Evolutionary conservation across 495 filamentous ascomycete species (phyloP), one percentile per base, ranked within the genome.

Genomic region (Hypoxylon intermedium): DNA sequence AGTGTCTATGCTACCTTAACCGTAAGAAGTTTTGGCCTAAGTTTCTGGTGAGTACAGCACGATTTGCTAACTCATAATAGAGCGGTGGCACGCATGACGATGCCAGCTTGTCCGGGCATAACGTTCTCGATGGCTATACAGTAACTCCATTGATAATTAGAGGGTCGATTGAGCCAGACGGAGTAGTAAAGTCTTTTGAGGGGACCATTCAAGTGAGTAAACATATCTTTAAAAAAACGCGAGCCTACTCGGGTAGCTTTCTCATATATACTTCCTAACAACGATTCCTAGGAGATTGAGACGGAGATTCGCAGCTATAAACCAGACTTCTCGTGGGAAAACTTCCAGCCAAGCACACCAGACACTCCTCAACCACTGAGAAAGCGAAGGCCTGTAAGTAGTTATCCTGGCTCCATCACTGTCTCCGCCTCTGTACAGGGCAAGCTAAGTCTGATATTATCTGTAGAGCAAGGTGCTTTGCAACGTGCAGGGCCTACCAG

Each of bases 261-360:
- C 42, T 13, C 12, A 9, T 6, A 45, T 9, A 12, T 1, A 9
- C 11, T 5, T 6, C 1, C 11, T 24, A 45, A 28, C 21, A 5
- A n/a, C 6, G 13, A 15, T n/a, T 4, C 33, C 5, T 9, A 58
- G 54, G 54, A 58, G 15, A 58, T 58, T 18, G 45, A 58, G 21
- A 24, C 18, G 7, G 36, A 58, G 23, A 50, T 58, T 9, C 54
- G 26, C 9, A 36, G 26, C 28, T 12, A 50, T 2, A 58, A 50
- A 3, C 45, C 45, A 9, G 30, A 50, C 26, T 58, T 58, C 26
- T 58, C 45, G 1, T 50, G 54, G 54, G 36, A 13, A 9, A 6
- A 50, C 16, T 43, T 50, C 13, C 24, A 36, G 13, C 18, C 45
- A 5, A 37, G 9, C 23, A 31, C 15, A 4, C n/a, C 18, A 20